Evolutionary conservation across 2,329 filamentous ascomycete species (phyloP).

Genomic region (Exophiala xenobiotica): DNA sequence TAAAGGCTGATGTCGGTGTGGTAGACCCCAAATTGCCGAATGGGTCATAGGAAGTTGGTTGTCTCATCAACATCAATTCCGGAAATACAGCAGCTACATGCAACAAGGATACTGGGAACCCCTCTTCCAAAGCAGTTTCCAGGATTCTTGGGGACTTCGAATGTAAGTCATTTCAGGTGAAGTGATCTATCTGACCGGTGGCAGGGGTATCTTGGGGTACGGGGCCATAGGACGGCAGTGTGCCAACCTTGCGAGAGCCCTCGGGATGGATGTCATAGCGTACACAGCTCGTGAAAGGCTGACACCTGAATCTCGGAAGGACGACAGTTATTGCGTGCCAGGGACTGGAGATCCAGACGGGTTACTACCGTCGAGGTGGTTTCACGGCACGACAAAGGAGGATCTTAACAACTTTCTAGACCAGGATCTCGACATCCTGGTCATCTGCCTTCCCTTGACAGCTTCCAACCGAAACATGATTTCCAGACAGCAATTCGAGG

Average conservation of each 20-base stretch:
- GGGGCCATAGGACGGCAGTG: constrained; percentile 62
- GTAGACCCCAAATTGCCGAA: constrained; percentile 43
- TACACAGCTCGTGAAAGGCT: constrained; percentile 68
- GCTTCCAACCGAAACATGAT: constrained; percentile 46
- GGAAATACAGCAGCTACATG: constrained; percentile 34
- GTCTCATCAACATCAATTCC: constrained; percentile 36
- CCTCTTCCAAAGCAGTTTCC: constrained; percentile 26
- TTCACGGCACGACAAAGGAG: constrained; percentile 45
- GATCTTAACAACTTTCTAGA: constrained; percentile 53
- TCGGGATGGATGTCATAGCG: constrained; percentile 71
- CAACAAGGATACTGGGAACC: constrained; percentile 34
- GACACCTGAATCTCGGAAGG: constrained; percentile 63
- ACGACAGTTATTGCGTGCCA: constrained; percentile 65
- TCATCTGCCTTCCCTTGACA: constrained; percentile 55
- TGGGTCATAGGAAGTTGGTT: constrained; percentile 44
- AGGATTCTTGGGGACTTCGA: constrained; percentile 15
- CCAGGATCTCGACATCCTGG: constrained; percentile 54
- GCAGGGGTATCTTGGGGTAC: constrained; percentile 60
- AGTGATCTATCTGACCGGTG: constrained; percentile 24
- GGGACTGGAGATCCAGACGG: constrained; percentile 61
- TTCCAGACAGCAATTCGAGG: constrained; percentile 45
- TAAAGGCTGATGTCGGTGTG: background rate
- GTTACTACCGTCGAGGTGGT: constrained; percentile 53
- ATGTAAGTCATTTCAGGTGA: constrained; percentile 16
- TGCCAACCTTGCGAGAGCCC: constrained; percentile 38